These are phyloP conservation scores for Talaromyces marneffei DNA, from an alignment of 2,329 filamentous ascomycete genomes.

Conservation along the genomic window DNA sequence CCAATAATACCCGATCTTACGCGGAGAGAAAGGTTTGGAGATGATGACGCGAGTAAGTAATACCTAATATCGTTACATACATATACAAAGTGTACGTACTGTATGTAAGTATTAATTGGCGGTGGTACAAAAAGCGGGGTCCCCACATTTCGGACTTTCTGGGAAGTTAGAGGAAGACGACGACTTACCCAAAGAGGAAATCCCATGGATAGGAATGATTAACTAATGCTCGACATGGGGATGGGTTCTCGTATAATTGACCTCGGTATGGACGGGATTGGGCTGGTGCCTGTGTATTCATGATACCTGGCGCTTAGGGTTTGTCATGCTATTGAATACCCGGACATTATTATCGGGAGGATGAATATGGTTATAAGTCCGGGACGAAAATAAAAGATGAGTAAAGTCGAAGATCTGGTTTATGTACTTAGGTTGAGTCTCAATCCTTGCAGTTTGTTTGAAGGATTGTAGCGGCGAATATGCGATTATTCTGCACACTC, in stretches of 20 bases:
- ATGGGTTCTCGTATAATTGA: not conserved
- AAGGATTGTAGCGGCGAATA: not conserved
- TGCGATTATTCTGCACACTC: too few species aligned
- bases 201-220: not conserved
- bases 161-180: not conserved
- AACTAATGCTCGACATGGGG: not conserved
- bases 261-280: too few species aligned
- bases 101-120: not conserved
- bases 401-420: not conserved
- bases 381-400: not conserved
- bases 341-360: not conserved
- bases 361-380: not conserved
- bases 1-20: not conserved
- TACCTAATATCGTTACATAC: not conserved
- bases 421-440: not conserved
- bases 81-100: not conserved
- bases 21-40: not conserved
- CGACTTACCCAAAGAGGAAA: not conserved
- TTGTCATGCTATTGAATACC: not conserved
- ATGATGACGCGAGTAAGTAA: not conserved
- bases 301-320: not conserved
- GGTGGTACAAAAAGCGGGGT: constrained; percentile 10
- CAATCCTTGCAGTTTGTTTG: not conserved
- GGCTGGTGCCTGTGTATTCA: not conserved
- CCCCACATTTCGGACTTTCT: not conserved